Base-by-base conservation (phyloP, 768 basidiomycete genomes). In the Suillus paluster region DNA sequence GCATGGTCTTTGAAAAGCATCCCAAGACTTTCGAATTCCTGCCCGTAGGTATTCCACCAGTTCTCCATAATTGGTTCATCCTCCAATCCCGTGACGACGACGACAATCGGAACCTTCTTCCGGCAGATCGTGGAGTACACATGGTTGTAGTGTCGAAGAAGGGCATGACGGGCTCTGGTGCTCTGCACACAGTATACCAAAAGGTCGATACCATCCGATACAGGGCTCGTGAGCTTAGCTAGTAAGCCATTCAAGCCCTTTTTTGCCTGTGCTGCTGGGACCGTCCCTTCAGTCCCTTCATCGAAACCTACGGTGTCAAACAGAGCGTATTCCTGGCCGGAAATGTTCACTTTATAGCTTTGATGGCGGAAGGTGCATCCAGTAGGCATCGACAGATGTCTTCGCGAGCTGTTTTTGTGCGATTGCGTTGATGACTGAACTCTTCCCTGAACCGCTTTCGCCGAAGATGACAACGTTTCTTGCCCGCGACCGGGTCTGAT, bases 361-460 rank as follows among this genome's bases (percentile, higher is more conserved):
- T 63, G 64, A 45, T 60, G 65, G 5, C 61, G 38, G 45, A 77
- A 75, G 0, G 81, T 82, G 63, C 75, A 78, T 1, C 80, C 79
- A 1, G 64, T 50, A n/a, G 2, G 75, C 72, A 5, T 67, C 53
- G 30, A 67, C 73, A 19, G 77, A 78, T 23, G 71, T 71, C 21
- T 50, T 52, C 3, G 79, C 75, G 17, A 68, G 50, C 5, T 71
- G 53, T 8, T 57, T 17, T 15, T 69, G 73, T 6, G 66, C 68
- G 44, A 81, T 66, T 73, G 78, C 70, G 64, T 81, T 82, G 63
- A 82, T 70, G 38, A 81, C 63, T 0, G 77, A 79, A 57, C 79
- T 80, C 60, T 82, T 82, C 39, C 76, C 75, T 15, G 70, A 58
- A 11, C 80, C 79, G 7, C 73, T 73, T 61, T 80, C 77, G 7